Conservation (phyloP, 306 rosid genomes). For the Trichosanthes cucumerina region DNA sequence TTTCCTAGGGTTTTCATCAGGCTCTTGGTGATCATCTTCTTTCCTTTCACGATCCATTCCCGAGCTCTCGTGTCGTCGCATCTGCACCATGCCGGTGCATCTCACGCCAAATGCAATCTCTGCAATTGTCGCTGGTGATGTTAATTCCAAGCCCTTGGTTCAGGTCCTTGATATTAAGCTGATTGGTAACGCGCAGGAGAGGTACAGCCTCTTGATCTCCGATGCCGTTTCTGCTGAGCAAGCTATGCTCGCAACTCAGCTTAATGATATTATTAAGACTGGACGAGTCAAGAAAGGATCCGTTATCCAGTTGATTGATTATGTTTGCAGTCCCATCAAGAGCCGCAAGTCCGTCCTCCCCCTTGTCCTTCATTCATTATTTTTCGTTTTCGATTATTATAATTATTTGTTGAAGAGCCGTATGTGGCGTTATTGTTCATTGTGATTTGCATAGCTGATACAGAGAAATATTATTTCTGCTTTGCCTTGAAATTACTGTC, state of each 20-base stretch:
- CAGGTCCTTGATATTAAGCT: conserved; percentile 60
- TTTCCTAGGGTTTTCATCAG: not conserved
- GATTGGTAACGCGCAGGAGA: conserved; percentile 43
- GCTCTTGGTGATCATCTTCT: not conserved
- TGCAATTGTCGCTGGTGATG: conserved; percentile 52
- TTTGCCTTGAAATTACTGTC: not conserved
- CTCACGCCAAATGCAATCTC: conserved; percentile 76
- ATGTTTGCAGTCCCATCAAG: conserved; percentile 48
- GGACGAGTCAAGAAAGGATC: conserved; percentile 62
- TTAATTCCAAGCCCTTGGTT: conserved; percentile 66
- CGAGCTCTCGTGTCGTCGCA: conserved; percentile 8
- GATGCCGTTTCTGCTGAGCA: conserved; percentile 53
- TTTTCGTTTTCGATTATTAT: not conserved
- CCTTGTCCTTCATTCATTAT: conserved; percentile 6
- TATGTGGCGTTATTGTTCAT: not conserved
- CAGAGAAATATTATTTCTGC: not conserved
- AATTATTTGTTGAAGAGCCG: not conserved
- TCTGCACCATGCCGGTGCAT: conserved; percentile 52
- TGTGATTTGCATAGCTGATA: not conserved
- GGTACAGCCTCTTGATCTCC: conserved; percentile 66
- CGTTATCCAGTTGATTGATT: conserved; percentile 75
- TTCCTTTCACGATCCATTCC: not conserved
- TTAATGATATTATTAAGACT: conserved; percentile 44
- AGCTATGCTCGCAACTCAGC: conserved; percentile 81
- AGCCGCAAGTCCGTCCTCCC: conserved; percentile 59